These are phyloP conservation scores for Aspergillus biplanus DNA, from an alignment of 495 filamentous ascomycete genomes.

Conservation along the genomic window DNA sequence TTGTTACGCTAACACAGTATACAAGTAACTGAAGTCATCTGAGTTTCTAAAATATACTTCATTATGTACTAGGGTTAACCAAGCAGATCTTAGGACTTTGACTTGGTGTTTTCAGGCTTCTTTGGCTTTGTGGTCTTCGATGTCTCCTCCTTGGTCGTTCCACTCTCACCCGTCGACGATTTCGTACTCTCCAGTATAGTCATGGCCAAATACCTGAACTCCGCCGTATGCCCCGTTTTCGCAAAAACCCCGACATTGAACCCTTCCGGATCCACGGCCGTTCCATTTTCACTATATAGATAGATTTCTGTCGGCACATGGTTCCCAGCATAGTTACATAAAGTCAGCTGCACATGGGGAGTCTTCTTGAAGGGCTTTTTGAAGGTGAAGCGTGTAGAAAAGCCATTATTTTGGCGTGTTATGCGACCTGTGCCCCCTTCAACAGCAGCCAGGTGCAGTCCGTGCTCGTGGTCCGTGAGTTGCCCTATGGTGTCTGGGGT, in stretches of 20 bases:
- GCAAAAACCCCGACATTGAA: not conserved
- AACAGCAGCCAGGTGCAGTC: not conserved
- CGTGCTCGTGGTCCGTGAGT: not conserved
- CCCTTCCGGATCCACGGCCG: not conserved
- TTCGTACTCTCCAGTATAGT: not conserved
- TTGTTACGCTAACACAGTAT: not conserved
- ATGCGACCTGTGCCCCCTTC: constrained; percentile 1
- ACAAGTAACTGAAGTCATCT: not conserved
- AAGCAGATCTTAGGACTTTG: not conserved
- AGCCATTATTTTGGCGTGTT: not conserved
- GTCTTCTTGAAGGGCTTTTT: constrained; percentile 6
- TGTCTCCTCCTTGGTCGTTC: not conserved
- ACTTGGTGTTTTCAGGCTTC: not conserved
- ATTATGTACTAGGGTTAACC: not conserved
- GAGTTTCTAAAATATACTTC: not conserved
- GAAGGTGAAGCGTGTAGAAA: constrained; percentile 4
- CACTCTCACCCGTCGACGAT: constrained; percentile 1
- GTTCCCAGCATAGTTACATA: not conserved
- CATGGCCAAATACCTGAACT: constrained; percentile 6
- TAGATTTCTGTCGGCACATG: constrained; percentile 1
- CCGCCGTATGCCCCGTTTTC: not conserved
- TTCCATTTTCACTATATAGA: not conserved
- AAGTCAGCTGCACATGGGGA: not conserved
- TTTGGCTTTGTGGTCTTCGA: not conserved
- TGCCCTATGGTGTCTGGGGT: not conserved